Percentiles rank a stretch among this genome's conserved stretches.
Conservation (phyloP, 2,329 filamentous ascomycete species). For the Epichloe sibirici region DNA sequence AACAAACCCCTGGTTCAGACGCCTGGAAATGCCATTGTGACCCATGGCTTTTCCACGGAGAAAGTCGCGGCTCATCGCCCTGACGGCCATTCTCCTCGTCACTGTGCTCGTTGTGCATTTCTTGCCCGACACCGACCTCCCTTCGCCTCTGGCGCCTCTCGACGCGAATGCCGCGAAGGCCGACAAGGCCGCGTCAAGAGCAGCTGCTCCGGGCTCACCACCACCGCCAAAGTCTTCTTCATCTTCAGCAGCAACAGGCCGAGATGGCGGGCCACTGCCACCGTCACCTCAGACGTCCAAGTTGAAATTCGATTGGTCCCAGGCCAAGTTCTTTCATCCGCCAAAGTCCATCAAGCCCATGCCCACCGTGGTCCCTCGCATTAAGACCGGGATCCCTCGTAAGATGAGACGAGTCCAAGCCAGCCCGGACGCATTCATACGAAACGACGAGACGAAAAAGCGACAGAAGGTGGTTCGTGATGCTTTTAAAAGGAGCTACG, state of each 20-base stretch:
- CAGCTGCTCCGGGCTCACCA: not conserved
- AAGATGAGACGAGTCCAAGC: conserved; percentile 21
- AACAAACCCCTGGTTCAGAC: not conserved
- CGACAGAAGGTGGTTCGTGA: conserved; percentile 26
- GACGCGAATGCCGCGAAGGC: not conserved
- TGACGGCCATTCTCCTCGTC: conserved; percentile 11
- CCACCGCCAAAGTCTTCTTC: not conserved
- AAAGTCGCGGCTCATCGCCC: conserved; percentile 12
- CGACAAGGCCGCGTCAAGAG: not conserved
- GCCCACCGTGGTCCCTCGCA: conserved; percentile 13
- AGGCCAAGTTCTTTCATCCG: conserved; percentile 15
- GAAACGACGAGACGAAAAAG: conserved; percentile 11
- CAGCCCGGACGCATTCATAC: conserved; percentile 11
- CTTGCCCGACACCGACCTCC: conserved; percentile 6
- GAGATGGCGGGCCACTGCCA: not conserved
- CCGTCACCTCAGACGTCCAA: conserved; percentile 7
- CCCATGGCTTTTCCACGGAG: conserved; percentile 15
- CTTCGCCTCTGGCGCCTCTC: conserved; percentile 1
- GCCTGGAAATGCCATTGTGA: conserved; percentile 5
- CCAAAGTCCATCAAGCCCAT: conserved; percentile 19
- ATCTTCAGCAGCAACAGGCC: too few relatives aligned
- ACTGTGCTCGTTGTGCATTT: conserved; percentile 14
- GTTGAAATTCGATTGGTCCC: conserved; percentile 20
- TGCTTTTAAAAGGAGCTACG: conserved; percentile 33
- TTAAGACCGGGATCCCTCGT: conserved; percentile 9